Base-by-base conservation (phyloP, 208 protist species). In the Trypanosoma cruzi region DNA sequence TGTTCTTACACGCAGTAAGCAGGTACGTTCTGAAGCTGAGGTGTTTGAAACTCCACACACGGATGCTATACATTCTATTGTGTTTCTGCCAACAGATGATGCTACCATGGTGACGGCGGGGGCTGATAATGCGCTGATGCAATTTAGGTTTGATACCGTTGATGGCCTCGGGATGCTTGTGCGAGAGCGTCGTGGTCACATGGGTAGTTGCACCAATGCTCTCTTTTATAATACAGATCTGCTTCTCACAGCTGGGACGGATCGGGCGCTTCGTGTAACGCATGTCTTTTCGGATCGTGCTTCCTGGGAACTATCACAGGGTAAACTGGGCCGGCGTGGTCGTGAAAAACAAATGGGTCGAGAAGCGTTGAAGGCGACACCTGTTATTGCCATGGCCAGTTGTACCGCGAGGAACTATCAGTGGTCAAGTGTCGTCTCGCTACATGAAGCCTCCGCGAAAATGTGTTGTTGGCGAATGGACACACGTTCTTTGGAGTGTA, bases 71-170 rank as follows among this genome's bases (percentile, higher is more conserved):
- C 90, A 92, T 69, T 88, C 79, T 10, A 81, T 94, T 57, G 52
- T 94, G 50, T 86, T 88, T 40, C 84, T 94, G 59, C 73, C 77
- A 37, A 49, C 68, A 18, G 73, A 75, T 24, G 58, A 52, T 4
- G 46, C 85, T 29, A 64, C 92, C 49, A 79, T 97, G 42, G 73
- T 95, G 31, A 93, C 86, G n/a, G 88, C 79, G n/a, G 84, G 89
- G 37, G 86, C 80, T 16, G 93, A 97, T 75, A 97, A 97, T 80
- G 79, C 87, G 20, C 64, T 97, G 14, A 72, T 89, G 75, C 88
- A 95, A 64, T 97, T 95, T 78, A 85, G 88, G 69, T 95, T 97
- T 77, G 90, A 96, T 79, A 96, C 89, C 0, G 86, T 96, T 14
- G 89, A 96, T 55, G 88, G 88, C 16, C 75, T 86, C 32, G 89